phyloP scores from a whole-genome alignment of 805 yeast genomes.

The Saccharomyces cerevisiae region DNA sequence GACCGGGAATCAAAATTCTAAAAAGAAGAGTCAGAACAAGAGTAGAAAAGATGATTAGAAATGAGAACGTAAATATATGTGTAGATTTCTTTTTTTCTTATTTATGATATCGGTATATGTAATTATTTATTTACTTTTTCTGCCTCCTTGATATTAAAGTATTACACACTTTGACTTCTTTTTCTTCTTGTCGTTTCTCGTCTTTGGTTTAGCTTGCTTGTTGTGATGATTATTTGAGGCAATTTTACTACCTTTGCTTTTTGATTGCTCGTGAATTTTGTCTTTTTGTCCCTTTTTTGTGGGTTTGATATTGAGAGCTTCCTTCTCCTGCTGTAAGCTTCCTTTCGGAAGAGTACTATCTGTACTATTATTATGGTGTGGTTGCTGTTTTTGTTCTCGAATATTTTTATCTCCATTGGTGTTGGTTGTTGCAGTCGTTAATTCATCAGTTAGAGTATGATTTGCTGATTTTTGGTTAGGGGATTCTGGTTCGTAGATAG shows the following conservation, averaged over 20 bases:
- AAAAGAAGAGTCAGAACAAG: slow-evolving; percentile 2
- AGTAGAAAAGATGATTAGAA: slow-evolving; percentile 1
- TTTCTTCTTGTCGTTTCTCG: slow-evolving; percentile 8
- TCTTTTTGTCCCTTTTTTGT: slow-evolving; percentile 2
- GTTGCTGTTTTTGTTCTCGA: not conserved
- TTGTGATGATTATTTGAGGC: not conserved
- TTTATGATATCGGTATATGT: not conserved
- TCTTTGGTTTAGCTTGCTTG: not conserved
- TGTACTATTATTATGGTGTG: not conserved
- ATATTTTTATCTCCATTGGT: not conserved
- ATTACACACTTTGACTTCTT: slow-evolving; percentile 20
- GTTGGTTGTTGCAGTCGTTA: not conserved
- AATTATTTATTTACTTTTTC: not conserved
- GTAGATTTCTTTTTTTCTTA: not conserved
- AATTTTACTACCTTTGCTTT: slow-evolving; percentile 3
- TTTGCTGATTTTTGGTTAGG: not conserved
- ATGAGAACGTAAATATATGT: not conserved
- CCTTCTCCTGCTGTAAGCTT: not conserved
- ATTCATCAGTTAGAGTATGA: not conserved
- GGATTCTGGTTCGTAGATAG: slow-evolving; percentile 33
- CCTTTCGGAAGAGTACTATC: not conserved
- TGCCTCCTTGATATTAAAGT: slow-evolving; percentile 6
- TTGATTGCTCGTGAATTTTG: not conserved
- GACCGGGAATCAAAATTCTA: slow-evolving; percentile 9
- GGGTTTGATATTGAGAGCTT: not conserved